Evolutionary conservation across 1,284 basidiomycete genomes (phyloP).

Genomic region (Peniophora sp.): DNA sequence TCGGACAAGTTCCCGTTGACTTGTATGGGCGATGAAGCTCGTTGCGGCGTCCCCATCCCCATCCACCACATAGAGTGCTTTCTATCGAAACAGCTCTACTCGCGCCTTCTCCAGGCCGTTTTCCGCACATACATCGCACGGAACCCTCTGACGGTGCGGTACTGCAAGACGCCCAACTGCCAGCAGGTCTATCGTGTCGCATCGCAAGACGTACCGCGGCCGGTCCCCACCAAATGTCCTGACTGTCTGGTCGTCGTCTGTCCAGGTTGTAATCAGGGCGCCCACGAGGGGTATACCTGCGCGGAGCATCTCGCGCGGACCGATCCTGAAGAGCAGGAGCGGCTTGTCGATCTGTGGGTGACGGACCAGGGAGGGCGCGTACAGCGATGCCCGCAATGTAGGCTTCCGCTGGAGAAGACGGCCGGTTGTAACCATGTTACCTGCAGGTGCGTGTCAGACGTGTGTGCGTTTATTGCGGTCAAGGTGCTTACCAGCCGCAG

Average conservation of each 20-base stretch:
- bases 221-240: constrained; percentile 22
- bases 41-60: constrained; percentile 37
- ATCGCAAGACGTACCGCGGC: not conserved
- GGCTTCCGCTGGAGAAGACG: constrained; percentile 17
- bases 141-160: constrained; percentile 37
- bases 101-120: constrained; percentile 36
- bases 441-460: constrained; percentile 5
- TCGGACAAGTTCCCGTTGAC: constrained; percentile 39
- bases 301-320: constrained; percentile 26
- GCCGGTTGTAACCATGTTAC: constrained; percentile 24
- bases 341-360: constrained; percentile 35
- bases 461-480: no score
- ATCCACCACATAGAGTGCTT: constrained; percentile 42
- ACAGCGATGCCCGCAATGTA: constrained; percentile 20
- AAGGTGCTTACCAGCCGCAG: constrained; percentile 5
- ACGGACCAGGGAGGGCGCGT: constrained; percentile 16
- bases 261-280: constrained; percentile 23
- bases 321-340: constrained; percentile 33
- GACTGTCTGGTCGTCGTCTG: constrained; percentile 48
- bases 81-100: constrained; percentile 32
- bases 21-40: constrained; percentile 43
- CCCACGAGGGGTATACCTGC: constrained; percentile 44
- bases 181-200: constrained; percentile 42
- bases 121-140: constrained; percentile 37
- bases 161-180: constrained; percentile 52